These are phyloP conservation scores for Suillus americanus DNA, from an alignment of 768 basidiomycete species.

Conservation along the genomic window DNA sequence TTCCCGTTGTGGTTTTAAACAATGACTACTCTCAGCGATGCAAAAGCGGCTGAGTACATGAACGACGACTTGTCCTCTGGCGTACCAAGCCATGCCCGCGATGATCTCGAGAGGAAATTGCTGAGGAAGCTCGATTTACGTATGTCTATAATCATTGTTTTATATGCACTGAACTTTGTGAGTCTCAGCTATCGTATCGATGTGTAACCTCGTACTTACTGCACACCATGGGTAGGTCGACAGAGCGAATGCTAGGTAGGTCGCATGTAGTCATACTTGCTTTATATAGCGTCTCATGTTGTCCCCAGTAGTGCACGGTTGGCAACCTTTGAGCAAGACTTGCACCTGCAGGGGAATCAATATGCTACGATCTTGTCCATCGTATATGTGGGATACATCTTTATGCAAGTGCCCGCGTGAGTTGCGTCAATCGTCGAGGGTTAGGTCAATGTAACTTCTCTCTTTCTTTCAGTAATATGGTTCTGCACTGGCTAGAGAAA, in stretches of 20 bases:
- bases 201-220: not conserved
- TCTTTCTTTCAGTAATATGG: conserved; percentile 23
- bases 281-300: not conserved
- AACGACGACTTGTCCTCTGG: not conserved
- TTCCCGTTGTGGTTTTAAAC: not conserved
- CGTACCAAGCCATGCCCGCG: not conserved
- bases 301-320: conserved; percentile 17
- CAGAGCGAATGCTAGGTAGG: conserved; percentile 8
- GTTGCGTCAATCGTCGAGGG: not conserved
- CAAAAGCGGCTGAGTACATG: not conserved
- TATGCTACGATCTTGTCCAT: conserved; percentile 26
- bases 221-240: conserved; percentile 5
- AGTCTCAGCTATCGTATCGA: not conserved
- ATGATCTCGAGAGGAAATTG: conserved; percentile 6
- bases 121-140: conserved; percentile 10
- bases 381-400: conserved; percentile 25
- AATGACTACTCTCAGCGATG: not conserved
- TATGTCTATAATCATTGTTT: conserved; percentile 7
- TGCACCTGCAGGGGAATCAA: conserved; percentile 23
- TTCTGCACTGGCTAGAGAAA: conserved; percentile 29
- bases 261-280: not conserved
- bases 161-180: conserved; percentile 13
- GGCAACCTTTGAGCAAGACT: conserved; percentile 21
- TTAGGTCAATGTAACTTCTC: not conserved
- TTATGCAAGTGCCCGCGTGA: conserved; percentile 25